Evolutionary conservation across 2,329 filamentous ascomycete species (phyloP), one percentile per base, ranked within the genome.

Genomic region (Aaosphaeria pasadenensis): DNA sequence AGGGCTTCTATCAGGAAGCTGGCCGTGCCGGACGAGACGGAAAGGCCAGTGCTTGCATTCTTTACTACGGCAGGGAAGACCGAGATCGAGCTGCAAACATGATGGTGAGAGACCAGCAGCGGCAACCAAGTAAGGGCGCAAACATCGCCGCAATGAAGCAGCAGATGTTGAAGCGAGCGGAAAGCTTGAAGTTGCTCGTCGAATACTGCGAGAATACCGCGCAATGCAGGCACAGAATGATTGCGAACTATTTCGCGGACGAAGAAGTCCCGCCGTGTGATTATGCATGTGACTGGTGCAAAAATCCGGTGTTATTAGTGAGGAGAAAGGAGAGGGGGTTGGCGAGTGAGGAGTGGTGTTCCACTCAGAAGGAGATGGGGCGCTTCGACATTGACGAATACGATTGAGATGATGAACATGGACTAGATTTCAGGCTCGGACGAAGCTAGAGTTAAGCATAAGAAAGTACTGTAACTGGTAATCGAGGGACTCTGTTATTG

Each of bases 1-100:
- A 97, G 68, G 90, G 91, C 1, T 96, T 94, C 66, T 96, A 96
- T 62, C 92, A 97, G 71, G 92, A 97, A 77, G 91, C 90, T 2
- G 92, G 92, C 0, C 87, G 92, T 36, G 92, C 91, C 5, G 92
- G 92, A 0, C 83, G 92, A 38, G 92, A 97, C 59, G 89, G 90
- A 28, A 91, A 92, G 53, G 91, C 91, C 0, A 86, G 87, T 31
- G 83, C 87, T 51, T 96, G 91, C 63, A 89, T 96, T 46, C 75
- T 97, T 46, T 96, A 96, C 71, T 97, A 96, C 71, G 91, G 86
- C 50, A 83, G 88, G 9, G 89, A 95, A 68, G 91, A 96, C 63
- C 78, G 89, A 29, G 88, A 96, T 62, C 81, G 90, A 1, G 83
- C 88, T 7, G 82, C 79, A 7, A 71, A 71, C 29, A 75, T 81